phyloP scores from a whole-genome alignment of 2,329 filamentous ascomycete species.

The Phyllosticta citribraziliensis region DNA sequence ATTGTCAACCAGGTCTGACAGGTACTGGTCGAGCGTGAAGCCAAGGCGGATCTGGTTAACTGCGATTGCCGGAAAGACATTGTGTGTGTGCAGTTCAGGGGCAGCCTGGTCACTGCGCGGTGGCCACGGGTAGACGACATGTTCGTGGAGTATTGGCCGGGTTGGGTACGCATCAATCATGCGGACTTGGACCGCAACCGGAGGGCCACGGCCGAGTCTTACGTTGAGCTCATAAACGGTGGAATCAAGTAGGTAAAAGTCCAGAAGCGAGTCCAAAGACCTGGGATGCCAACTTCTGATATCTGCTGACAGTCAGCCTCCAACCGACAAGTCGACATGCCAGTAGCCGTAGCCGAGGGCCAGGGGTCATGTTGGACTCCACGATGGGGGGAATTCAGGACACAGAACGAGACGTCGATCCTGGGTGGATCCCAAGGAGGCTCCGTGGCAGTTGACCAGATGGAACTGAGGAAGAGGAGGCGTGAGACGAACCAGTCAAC shows the following conservation, averaged over 20 bases:
- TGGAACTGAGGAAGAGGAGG: background rate
- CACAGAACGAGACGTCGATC: background rate
- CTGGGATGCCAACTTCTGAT: background rate
- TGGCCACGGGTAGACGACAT: slow-evolving; percentile 29
- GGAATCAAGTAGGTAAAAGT: background rate
- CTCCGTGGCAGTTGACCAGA: background rate
- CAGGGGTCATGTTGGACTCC: background rate
- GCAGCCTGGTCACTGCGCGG: background rate
- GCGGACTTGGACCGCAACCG: slow-evolving; percentile 19
- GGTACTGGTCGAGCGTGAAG: slow-evolving; percentile 21
- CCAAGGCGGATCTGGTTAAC: slow-evolving; percentile 16
- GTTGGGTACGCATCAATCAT: slow-evolving; percentile 15
- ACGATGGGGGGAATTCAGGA: background rate
- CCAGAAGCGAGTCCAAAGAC: background rate
- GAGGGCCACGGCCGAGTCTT: slow-evolving; percentile 25
- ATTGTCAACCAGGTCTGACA: slow-evolving; percentile 22
- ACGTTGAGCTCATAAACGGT: slow-evolving; percentile 22
- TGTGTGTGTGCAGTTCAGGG: slow-evolving; percentile 17
- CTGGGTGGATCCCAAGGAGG: background rate
- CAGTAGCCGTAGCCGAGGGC: background rate
- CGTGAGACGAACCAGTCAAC: slow-evolving; percentile 4
- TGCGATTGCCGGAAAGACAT: slow-evolving; percentile 26
- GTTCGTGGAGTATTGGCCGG: slow-evolving; percentile 20
- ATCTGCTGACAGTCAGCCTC: background rate
- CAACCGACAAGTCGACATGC: background rate